Evolutionary conservation across 208 protist species (phyloP), one percentile per base, ranked within the genome.

Genomic region (Phytomonas sp.): DNA sequence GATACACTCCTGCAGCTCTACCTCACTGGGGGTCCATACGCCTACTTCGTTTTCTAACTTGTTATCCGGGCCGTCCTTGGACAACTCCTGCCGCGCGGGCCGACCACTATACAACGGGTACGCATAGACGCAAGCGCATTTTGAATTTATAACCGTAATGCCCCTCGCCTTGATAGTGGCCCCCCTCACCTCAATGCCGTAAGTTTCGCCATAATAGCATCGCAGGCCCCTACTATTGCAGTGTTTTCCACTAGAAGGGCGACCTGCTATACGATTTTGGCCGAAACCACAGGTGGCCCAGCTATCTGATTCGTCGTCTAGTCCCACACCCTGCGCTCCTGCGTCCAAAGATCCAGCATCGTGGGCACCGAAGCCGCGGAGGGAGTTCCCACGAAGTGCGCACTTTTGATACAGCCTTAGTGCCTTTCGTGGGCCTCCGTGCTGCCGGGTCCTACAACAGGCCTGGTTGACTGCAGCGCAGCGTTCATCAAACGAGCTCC

Each of bases 111-210:
- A 56, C 46, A 26, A 17, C 20, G 46, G 46, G 70, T 88, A 90
- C 9, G 76, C 81, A 74, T 89, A 93, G 33, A 91, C 70, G 61
- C 79, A 77, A 40, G 85, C 82, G 37, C 88, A 79, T 43, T 75
- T 60, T 26, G 81, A 75, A 61, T 89, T 74, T 20, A 83, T 62
- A 17, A 89, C 40, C 23, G 82, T 74, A 28, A 89, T 46, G 6
- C 81, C 78, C n/a, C 33, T 76, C 0, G 77, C 83, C 43, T 80
- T 79, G 37, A 91, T 67, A 28, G 69, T 68, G 0, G 83, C 80
- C 62, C 78, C 76, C 28, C 82, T 81, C 30, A 91, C 79, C 61
- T 93, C 88, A 13, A 93, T 59, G 37, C 78, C 76, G 65, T 89
- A 93, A 17, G 78, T 70, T 11, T 85, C 88, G 23, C 88, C 88